Percentiles rank a stretch among this genome's conserved stretches.
Conservation (phyloP, 257 asterid species). For the Henckelia pumila region DNA sequence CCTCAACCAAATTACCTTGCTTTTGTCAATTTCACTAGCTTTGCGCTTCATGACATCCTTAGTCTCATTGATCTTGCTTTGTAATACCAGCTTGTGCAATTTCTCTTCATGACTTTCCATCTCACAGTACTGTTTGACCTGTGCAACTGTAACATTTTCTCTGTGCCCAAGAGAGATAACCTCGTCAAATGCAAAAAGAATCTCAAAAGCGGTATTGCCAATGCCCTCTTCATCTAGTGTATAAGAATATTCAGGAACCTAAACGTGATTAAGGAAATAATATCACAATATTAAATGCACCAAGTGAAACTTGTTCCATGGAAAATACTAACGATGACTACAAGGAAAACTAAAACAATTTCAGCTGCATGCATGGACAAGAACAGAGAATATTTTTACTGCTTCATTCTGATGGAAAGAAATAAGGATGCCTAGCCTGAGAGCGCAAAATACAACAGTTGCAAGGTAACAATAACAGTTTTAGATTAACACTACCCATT, state of each 20-base stretch:
- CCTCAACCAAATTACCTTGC: conserved; percentile 58
- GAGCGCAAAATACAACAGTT: neutral
- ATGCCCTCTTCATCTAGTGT: conserved; percentile 92
- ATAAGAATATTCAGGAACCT: conserved; percentile 93
- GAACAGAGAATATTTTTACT: neutral
- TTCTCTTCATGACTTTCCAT: conserved; percentile 97
- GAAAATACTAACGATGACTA: neutral
- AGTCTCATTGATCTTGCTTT: conserved; percentile 86
- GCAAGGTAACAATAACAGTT: conserved; percentile 8
- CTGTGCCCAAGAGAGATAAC: conserved; percentile 87
- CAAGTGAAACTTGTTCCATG: neutral
- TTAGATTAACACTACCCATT: neutral
- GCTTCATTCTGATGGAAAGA: neutral
- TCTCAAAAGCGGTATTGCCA: conserved; percentile 76
- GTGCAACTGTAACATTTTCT: conserved; percentile 85
- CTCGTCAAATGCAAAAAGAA: conserved; percentile 92
- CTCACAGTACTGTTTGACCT: conserved; percentile 94
- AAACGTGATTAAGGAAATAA: conserved; percentile 46
- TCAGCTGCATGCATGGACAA: conserved; percentile 4
- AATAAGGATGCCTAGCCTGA: neutral
- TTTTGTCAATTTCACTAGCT: conserved; percentile 94
- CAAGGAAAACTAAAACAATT: neutral
- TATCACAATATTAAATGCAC: neutral
- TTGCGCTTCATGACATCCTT: conserved; percentile 87
- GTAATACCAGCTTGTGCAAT: conserved; percentile 78